Evolutionary conservation across 129 eudicot genomes (phyloP), one percentile per base, ranked within the genome.

Genomic region (Ambrosia trifida): DNA sequence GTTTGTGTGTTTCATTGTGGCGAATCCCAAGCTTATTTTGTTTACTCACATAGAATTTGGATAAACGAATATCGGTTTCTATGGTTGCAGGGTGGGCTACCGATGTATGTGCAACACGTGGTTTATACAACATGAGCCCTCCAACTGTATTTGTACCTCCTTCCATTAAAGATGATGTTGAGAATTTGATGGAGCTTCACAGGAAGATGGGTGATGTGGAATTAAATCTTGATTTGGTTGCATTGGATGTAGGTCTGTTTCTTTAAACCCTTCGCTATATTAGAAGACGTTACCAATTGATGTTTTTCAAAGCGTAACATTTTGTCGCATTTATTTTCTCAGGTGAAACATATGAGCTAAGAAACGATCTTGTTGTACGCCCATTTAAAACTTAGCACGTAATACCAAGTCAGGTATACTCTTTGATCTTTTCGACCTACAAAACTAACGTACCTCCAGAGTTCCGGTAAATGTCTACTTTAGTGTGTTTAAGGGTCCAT

Each of bases 71-170:
- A 10, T 7, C 9, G 30, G 33, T 52, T 69, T 69, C 50, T 71
- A 36, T 74, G 74, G 63, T 69, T 79, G 59, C 79, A 94, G 99
- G 99, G 99, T 72, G 99, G 99, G 61, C 83, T 94, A 16, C 99
- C 99, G 1, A 94, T 94, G 97, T 94, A 94, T 71, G 45, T 13
- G 99, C 99, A 0, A 87, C 94, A 61, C 96, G 99, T 65, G 96
- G 86, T 57, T 80, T 94, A 49, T 94, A 90, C 87, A 90, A 47
- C 86, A 82, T 94, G 75, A 89, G 82, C 68, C 97, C 97, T 72
- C 97, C 97, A 43, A 94, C 97, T 3, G 91, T 94, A 36, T 82
- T 94, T 79, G 97, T 94, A 47, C 99, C 99, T 79, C 93, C 97
- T 14, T 78, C 86, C 80, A 85, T 94, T 59, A 94, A 84, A 85